A percentile compares a stretch with the other conserved stretches of the same genome.
These are phyloP conservation scores for Boletus patriciae DNA, from an alignment of 768 basidiomycete genomes.

Conservation along the genomic window DNA sequence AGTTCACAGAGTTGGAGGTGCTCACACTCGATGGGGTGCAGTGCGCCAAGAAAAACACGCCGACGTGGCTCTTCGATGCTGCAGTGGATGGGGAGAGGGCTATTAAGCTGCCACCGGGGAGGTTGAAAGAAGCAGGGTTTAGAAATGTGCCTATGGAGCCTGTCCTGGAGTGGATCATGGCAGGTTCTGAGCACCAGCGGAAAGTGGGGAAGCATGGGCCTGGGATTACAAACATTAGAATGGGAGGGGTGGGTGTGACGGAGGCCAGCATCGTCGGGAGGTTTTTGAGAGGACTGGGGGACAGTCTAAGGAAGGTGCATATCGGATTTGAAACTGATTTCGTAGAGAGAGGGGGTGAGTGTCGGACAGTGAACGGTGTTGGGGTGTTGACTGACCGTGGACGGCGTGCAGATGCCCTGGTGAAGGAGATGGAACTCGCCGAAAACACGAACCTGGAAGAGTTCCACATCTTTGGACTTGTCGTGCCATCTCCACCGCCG, in stretches of 20 bases:
- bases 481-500: conserved; percentile 32
- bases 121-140: conserved; percentile 28
- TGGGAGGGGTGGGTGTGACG: conserved; percentile 28
- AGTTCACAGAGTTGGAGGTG: conserved; percentile 27
- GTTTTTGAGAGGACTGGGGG: conserved; percentile 25
- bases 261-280: conserved; percentile 29
- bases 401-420: conserved; percentile 20
- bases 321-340: conserved; percentile 34
- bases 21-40: conserved; percentile 32
- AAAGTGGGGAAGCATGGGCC: conserved; percentile 5
- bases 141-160: conserved; percentile 23
- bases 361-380: neutral
- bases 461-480: conserved; percentile 34
- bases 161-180: conserved; percentile 33
- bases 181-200: conserved; percentile 15
- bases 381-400: conserved; percentile 7
- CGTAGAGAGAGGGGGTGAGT: conserved; percentile 31
- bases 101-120: conserved; percentile 18
- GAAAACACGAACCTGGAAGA: conserved; percentile 28
- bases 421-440: conserved; percentile 28
- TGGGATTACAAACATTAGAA: conserved; percentile 24
- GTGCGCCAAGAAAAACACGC: conserved; percentile 21
- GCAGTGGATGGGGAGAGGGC: conserved; percentile 6
- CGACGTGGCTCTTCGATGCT: conserved; percentile 11
- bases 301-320: conserved; percentile 24